Evolutionary conservation across 305 asterid species (phyloP), one percentile per base, ranked within the genome.

Genomic region (Striga hermonthica): DNA sequence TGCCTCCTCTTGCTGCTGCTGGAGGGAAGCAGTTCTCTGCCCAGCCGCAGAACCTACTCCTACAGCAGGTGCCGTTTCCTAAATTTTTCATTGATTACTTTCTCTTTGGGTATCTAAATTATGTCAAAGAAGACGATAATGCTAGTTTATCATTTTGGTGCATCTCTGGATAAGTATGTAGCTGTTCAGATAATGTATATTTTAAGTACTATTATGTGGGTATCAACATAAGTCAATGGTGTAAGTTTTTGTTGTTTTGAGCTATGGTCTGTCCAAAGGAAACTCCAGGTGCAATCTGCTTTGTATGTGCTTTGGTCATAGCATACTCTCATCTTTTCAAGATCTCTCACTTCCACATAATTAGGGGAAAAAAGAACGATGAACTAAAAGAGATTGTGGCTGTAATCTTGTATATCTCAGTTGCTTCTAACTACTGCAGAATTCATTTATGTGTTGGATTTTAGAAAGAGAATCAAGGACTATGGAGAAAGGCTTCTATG

Each of bases 31-130:
- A 84, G 78, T 90, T 76, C 72, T 71, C 96, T 61, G 70, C 84
- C 6, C 98, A 85, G 81, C 96, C 81, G 81, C 98, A 83, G 82
- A 87, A 74, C 79, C 76, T 86, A 66, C 91, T 88, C 69, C 67
- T 90, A 77, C 95, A 85, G 79, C 97, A 88, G 97, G 97, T 93
- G 62, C 57, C 62, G 14, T 61, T 47, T 72, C 63, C 50, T 68
- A 41, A 47, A n/a, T 48, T 39, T 66, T 60, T 58, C 75, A 40
- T 70, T 54, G 54, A 50, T 45, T 66, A 41, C 52, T 59, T 68
- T 59, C 6, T 63, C 56, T 22, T 22, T 22, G n/a, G n/a, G n/a
- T n/a, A n/a, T n/a, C n/a, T n/a, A n/a, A n/a, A n/a, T 22, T 22
- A 22, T 22, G 31, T 2, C 31, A 22, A 1, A 22, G 31, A 1